Percentiles rank a stretch among this genome's conserved stretches.
phyloP scores from a whole-genome alignment of 257 asterid genomes.

The Dorcoceras hygrometricum region DNA sequence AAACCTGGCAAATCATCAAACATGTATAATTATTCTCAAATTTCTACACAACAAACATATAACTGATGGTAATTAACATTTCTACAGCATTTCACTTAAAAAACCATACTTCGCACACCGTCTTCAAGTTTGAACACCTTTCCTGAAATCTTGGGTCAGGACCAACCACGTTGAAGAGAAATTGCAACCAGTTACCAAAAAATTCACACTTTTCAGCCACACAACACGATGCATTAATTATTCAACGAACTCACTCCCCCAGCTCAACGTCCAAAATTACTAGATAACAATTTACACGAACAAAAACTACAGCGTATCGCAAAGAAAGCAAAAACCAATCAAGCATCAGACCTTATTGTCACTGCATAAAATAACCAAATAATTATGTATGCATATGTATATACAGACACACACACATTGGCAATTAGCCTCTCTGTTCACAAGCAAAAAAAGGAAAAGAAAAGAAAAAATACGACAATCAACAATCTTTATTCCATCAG shows the following conservation, averaged over 20 bases:
- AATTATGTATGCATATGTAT: background rate
- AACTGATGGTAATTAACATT: background rate
- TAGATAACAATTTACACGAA: no score
- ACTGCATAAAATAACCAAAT: conserved; percentile 14
- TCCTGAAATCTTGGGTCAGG: no score
- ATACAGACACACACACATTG: background rate
- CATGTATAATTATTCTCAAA: background rate
- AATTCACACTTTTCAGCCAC: no score
- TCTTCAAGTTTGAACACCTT: no score
- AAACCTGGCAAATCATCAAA: conserved; percentile 34
- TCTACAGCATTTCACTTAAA: background rate
- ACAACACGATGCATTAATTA: no score
- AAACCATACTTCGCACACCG: background rate
- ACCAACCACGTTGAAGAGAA: no score
- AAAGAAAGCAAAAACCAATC: background rate
- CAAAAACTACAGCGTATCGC: no score
- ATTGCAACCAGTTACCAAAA: no score
- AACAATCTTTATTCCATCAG: background rate
- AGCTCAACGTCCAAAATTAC: background rate
- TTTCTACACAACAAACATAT: background rate
- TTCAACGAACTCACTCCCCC: background rate
- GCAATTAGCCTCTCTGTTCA: conserved; percentile 12
- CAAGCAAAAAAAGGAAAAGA: no score
- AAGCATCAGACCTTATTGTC: background rate
- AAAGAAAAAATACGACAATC: no score